Base-by-base conservation (phyloP, 495 filamentous ascomycete genomes). In the Neurospora africana region DNA sequence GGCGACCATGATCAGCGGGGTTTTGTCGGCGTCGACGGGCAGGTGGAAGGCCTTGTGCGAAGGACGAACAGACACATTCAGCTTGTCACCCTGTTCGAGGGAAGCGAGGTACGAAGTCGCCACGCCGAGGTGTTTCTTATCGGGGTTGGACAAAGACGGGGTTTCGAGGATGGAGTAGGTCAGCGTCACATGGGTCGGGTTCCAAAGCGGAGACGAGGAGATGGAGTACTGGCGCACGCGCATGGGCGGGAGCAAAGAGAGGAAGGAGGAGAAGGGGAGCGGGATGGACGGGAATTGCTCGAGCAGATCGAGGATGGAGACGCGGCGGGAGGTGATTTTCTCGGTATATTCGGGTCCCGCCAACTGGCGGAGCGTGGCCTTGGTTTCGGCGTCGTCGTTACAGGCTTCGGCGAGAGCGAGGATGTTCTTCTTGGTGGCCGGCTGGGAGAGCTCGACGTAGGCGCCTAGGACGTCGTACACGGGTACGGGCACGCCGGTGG, bases 191-290 rank as follows among this genome's bases (percentile, higher is more conserved):
- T 84, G 82, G 5, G 79, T 81, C 0, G 89, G 85, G 79, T 91
- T 77, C 82, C 80, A 76, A 69, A 84, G 84, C 0, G 91, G 91
- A 0, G 91, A 93, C 0, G 91, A 93, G 19, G 91, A 93, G 80
- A 95, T 93, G 43, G 88, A 91, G 79, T 94, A 95, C 77, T 92
- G 90, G 15, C 92, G 87, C 19, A 90, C 85, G 27, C 90, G 89
- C 86, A 95, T 90, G 0, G 91, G 91, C 0, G 90, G 90, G 0
- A 93, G 86, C 81, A 92, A 88, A 23, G 85, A 80, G 27, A 94
- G 86, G 82, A 90, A 93, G 23, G 84, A 77, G 33, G 84, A 84
- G 41, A 94, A 83, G 0, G 90, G 82, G 1, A 92, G 78, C 2
- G 84, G 76, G 71, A 90, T 81, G 9, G 82, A 75, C 1, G 88